Percentiles rank a stretch among this genome's conserved stretches.
phyloP scores from a whole-genome alignment of 1,284 basidiomycete genomes.

The Microbotryum intermedium region DNA sequence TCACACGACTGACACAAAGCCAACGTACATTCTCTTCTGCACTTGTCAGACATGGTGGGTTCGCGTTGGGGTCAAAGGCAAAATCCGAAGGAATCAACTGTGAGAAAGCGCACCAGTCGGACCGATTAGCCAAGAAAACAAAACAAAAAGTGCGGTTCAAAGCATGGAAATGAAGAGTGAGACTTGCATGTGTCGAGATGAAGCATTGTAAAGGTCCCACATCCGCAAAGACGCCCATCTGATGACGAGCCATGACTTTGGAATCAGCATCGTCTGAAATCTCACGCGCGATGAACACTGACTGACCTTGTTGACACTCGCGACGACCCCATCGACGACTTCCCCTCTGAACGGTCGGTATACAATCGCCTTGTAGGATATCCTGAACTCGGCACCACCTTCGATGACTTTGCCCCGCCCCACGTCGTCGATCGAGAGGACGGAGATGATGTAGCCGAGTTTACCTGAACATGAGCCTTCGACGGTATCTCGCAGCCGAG shows the following conservation, averaged over 20 bases:
- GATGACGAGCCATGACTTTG: constrained; percentile 1
- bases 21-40: constrained; percentile 65
- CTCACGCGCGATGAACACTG: neutral
- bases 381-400: constrained; percentile 50
- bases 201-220: constrained; percentile 88
- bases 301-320: constrained; percentile 87
- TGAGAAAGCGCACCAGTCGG: constrained; percentile 1
- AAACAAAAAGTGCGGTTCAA: constrained; percentile 2
- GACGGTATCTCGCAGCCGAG: constrained; percentile 89
- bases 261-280: neutral
- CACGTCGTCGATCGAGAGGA: constrained; percentile 52
- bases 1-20: neutral
- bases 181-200: constrained; percentile 80
- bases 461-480: constrained; percentile 95
- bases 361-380: constrained; percentile 58
- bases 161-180: neutral
- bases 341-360: constrained; percentile 99
- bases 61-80: constrained; percentile 84
- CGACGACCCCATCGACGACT: constrained; percentile 92
- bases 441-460: constrained; percentile 95
- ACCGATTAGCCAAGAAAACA: neutral
- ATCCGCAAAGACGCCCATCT: constrained; percentile 98
- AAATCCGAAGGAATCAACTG: constrained; percentile 88
- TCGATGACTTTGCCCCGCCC: constrained; percentile 54
- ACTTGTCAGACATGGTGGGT: constrained; percentile 65